Percentiles rank a stretch among this genome's conserved stretches.
Conservation (phyloP, 345 rosid species). For the Arabis alpina region DNA sequence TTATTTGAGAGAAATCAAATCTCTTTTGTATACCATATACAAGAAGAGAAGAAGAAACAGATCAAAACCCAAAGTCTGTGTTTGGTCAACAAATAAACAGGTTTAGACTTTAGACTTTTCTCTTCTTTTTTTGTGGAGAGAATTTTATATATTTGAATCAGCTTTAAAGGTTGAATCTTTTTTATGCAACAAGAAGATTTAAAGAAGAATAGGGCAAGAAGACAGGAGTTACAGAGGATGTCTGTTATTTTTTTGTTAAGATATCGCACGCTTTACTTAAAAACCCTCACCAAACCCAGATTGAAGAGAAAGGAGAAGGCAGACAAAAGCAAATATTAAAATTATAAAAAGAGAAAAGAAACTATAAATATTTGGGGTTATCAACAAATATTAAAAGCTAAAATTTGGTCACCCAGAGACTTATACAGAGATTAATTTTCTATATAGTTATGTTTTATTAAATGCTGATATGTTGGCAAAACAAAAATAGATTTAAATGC, state of each 20-base stretch:
- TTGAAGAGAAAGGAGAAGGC: slow-evolving; percentile 36
- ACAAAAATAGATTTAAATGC: background rate
- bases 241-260: slow-evolving; percentile 41
- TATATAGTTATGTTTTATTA: background rate
- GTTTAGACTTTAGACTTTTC: slow-evolving; percentile 6
- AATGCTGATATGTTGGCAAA: slow-evolving; percentile 21
- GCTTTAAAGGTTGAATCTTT: slow-evolving; percentile 26
- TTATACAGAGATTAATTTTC: slow-evolving; percentile 11
- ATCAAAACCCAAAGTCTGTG: slow-evolving; percentile 6
- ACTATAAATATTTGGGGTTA: too few species aligned
- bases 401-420: slow-evolving; percentile 4
- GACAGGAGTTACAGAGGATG: slow-evolving; percentile 61
- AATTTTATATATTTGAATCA: slow-evolving; percentile 17
- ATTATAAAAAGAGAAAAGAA: too few species aligned
- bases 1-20: slow-evolving; percentile 17
- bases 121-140: slow-evolving; percentile 20
- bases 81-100: slow-evolving; percentile 24
- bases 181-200: slow-evolving; percentile 15
- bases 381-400: too few species aligned
- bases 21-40: slow-evolving; percentile 28
- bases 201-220: slow-evolving; percentile 50
- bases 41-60: slow-evolving; percentile 27
- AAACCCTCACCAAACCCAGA: slow-evolving; percentile 40
- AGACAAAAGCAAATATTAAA: background rate
- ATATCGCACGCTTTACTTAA: slow-evolving; percentile 41